A percentile compares a stretch with the other conserved stretches of the same genome.
These are phyloP conservation scores for Moelleriella libera DNA, from an alignment of 2,329 filamentous ascomycete species.

Conservation along the genomic window DNA sequence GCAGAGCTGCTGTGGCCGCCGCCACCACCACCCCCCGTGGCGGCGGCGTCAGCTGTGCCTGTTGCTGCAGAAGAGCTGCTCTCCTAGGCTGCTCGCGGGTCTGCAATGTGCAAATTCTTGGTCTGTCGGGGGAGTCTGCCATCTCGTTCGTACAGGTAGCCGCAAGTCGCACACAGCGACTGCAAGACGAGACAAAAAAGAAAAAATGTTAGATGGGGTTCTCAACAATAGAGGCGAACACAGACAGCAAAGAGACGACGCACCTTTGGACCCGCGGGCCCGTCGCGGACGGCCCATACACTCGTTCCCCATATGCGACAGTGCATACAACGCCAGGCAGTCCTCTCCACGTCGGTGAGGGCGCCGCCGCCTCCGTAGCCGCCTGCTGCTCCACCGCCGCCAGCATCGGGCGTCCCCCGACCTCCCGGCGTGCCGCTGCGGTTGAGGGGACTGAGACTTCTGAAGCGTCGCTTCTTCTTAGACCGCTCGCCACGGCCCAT, in stretches of 20 bases:
- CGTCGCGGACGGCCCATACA: conserved; percentile 91
- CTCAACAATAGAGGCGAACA: background rate
- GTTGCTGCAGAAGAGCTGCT: conserved; percentile 3
- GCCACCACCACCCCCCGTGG: background rate
- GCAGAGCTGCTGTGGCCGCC: no score
- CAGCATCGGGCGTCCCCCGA: conserved; percentile 69
- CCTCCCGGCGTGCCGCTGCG: conserved; percentile 48
- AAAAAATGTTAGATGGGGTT: background rate
- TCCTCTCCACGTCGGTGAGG: conserved; percentile 63
- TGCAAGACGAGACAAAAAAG: conserved; percentile 16
- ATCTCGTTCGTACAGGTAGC: conserved; percentile 76
- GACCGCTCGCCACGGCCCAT: conserved; percentile 86
- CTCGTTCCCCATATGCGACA: conserved; percentile 79
- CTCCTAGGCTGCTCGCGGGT: conserved; percentile 12
- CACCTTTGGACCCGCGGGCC: conserved; percentile 71
- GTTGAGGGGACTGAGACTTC: conserved; percentile 72
- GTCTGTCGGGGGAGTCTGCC: conserved; percentile 54
- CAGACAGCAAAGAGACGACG: conserved; percentile 17
- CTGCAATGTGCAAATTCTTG: conserved; percentile 22
- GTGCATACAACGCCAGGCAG: conserved; percentile 76
- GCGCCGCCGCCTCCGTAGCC: conserved; percentile 55
- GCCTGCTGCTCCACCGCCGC: conserved; percentile 17
- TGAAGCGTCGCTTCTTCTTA: conserved; percentile 89
- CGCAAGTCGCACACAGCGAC: conserved; percentile 90
- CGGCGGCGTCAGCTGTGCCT: background rate